phyloP scores from a whole-genome alignment of 768 basidiomycete genomes.

The Leucogyrophana mollusca region DNA sequence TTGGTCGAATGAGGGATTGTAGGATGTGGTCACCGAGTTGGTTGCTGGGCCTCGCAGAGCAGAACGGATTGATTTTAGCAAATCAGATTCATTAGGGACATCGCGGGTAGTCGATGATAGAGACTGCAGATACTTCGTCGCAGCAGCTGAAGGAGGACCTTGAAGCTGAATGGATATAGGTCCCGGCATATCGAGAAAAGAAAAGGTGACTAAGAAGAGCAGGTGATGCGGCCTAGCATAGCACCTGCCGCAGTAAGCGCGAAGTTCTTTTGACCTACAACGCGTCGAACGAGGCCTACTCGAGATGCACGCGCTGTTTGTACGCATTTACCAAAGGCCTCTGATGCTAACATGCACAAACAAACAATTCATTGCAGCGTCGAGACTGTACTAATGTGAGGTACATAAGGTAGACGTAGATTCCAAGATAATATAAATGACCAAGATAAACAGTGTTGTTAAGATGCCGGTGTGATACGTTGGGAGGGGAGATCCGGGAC shows the following conservation, averaged over 20 bases:
- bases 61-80: slow-evolving; percentile 57
- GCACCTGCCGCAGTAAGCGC: no score
- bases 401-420: slow-evolving; percentile 27
- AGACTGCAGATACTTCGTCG: slow-evolving; percentile 38
- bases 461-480: slow-evolving; percentile 29
- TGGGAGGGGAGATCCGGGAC: slow-evolving; percentile 27
- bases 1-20: slow-evolving; percentile 40
- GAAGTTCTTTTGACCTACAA: no score
- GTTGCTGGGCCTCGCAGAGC: slow-evolving; percentile 57
- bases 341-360: slow-evolving; percentile 13
- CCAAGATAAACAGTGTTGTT: slow-evolving; percentile 34
- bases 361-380: slow-evolving; percentile 10
- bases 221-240: no score
- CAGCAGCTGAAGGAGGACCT: slow-evolving; percentile 42
- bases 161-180: slow-evolving; percentile 41
- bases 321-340: slow-evolving; percentile 2
- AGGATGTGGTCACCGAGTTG: slow-evolving; percentile 39
- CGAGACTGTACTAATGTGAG: slow-evolving; percentile 3
- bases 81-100: slow-evolving; percentile 27
- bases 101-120: slow-evolving; percentile 14
- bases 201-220: slow-evolving; percentile 4
- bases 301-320: slow-evolving; percentile 1
- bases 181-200: not conserved
- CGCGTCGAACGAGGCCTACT: no score
- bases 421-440: slow-evolving; percentile 38